phyloP scores from a whole-genome alignment of 345 rosid species.

The Ceriops decandra region DNA sequence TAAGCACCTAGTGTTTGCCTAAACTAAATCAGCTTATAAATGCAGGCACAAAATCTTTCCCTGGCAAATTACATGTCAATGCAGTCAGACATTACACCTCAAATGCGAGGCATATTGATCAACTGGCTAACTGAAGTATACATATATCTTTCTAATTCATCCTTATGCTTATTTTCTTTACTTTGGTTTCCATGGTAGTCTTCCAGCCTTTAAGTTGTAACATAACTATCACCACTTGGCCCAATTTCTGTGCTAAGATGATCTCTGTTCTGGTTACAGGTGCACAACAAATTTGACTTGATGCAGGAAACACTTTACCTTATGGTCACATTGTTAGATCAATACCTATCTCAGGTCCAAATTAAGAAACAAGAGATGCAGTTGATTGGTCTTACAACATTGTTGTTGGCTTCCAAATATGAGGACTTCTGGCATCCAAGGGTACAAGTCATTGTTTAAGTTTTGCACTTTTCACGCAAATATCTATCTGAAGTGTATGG shows the following conservation, averaged over 20 bases:
- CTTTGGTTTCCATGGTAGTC: not conserved
- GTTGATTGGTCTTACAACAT: slow-evolving; percentile 81
- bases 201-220: not conserved
- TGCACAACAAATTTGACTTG: slow-evolving; percentile 76
- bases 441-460: slow-evolving; percentile 35
- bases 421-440: slow-evolving; percentile 99
- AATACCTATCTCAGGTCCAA: slow-evolving; percentile 70
- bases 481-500: not conserved
- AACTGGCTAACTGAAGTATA: slow-evolving; percentile 95
- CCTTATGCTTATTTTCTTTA: slow-evolving; percentile 11
- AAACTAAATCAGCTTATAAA: slow-evolving; percentile 9
- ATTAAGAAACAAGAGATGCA: slow-evolving; percentile 79
- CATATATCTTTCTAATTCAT: slow-evolving; percentile 5
- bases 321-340: slow-evolving; percentile 67
- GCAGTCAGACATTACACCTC: slow-evolving; percentile 60
- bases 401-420: slow-evolving; percentile 86
- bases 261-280: slow-evolving; percentile 42
- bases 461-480: not conserved
- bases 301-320: slow-evolving; percentile 96
- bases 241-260: slow-evolving; percentile 12
- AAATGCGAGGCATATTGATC: slow-evolving; percentile 78
- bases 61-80: slow-evolving; percentile 54
- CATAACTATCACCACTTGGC: not conserved
- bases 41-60: slow-evolving; percentile 59
- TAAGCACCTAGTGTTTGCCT: not conserved